Conservation (phyloP, 768 basidiomycete species). For the Russula griseocarnosa region DNA sequence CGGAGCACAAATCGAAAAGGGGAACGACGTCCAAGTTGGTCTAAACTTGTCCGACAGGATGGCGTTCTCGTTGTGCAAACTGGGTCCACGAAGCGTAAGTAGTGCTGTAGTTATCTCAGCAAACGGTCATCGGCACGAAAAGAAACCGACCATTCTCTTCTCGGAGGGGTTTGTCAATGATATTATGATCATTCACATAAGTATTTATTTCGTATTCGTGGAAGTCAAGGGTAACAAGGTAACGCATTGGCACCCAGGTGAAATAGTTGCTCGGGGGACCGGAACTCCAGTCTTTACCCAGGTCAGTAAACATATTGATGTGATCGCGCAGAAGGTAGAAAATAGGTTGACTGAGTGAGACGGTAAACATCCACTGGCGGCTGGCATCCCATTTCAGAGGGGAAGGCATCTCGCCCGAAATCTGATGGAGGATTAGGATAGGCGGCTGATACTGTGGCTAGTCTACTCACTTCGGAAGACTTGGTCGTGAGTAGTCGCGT, state of each 20-base stretch:
- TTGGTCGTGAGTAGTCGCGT: slow-evolving; percentile 72
- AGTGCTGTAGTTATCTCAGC: slow-evolving; percentile 50
- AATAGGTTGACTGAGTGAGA: slow-evolving; percentile 65
- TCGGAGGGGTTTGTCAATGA: slow-evolving; percentile 81
- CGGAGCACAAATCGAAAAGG: slow-evolving; percentile 60
- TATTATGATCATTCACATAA: slow-evolving; percentile 94
- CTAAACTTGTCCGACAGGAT: slow-evolving; percentile 72
- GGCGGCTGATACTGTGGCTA: neutral
- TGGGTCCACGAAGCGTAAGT: slow-evolving; percentile 58
- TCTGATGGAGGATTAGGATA: slow-evolving; percentile 36
- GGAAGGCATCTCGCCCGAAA: slow-evolving; percentile 70
- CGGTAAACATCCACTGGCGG: slow-evolving; percentile 74
- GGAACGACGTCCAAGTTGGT: slow-evolving; percentile 61
- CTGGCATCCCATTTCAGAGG: slow-evolving; percentile 79
- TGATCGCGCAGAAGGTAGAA: slow-evolving; percentile 87
- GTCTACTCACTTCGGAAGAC: slow-evolving; percentile 62
- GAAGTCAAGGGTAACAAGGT: slow-evolving; percentile 64
- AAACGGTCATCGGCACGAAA: neutral
- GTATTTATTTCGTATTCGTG: slow-evolving; percentile 73
- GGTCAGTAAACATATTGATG: slow-evolving; percentile 88
- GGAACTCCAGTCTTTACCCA: slow-evolving; percentile 88
- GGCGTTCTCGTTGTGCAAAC: slow-evolving; percentile 46
- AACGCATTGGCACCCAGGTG: slow-evolving; percentile 80
- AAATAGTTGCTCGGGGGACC: slow-evolving; percentile 77
- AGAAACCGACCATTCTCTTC: slow-evolving; percentile 75